Conservation (phyloP, 106 monocot genomes). For the Agapanthus africanus region DNA sequence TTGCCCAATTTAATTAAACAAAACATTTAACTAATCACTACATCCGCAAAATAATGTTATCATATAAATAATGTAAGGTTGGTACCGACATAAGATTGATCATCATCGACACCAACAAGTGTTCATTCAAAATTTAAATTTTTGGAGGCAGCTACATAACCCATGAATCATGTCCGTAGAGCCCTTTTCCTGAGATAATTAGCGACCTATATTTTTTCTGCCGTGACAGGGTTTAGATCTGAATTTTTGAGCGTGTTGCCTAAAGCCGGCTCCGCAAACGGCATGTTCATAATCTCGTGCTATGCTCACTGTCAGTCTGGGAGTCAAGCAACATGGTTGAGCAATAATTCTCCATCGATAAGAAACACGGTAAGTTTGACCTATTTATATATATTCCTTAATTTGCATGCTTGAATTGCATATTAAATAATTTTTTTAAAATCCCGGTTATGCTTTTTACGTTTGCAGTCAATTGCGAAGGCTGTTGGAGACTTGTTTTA, state of each 20-base stretch:
- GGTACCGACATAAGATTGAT: too few species aligned
- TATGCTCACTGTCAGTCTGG: constrained; percentile 51
- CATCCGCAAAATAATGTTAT: too few species aligned
- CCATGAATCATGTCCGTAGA: too few species aligned
- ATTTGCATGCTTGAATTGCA: neutral
- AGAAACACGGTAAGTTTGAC: constrained; percentile 32
- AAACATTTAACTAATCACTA: too few species aligned
- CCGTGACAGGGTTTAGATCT: constrained; percentile 33
- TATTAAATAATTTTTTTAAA: neutral
- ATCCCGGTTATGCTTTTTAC: neutral
- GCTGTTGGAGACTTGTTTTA: constrained; percentile 94
- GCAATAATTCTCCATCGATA: constrained; percentile 21
- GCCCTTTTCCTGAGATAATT: neutral
- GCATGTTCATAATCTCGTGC: constrained; percentile 55
- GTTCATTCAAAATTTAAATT: too few species aligned
- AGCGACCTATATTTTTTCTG: neutral
- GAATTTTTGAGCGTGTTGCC: constrained; percentile 42
- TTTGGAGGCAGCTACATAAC: too few species aligned
- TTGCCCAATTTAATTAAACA: too few species aligned
- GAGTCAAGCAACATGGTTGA: constrained; percentile 27
- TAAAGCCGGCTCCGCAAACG: constrained; percentile 9
- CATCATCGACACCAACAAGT: too few species aligned
- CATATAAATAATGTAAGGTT: too few species aligned
- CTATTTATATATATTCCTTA: neutral
- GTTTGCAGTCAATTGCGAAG: constrained; percentile 65